Conservation (phyloP, 768 basidiomycete species). For the Pleurotus ostreatus region DNA sequence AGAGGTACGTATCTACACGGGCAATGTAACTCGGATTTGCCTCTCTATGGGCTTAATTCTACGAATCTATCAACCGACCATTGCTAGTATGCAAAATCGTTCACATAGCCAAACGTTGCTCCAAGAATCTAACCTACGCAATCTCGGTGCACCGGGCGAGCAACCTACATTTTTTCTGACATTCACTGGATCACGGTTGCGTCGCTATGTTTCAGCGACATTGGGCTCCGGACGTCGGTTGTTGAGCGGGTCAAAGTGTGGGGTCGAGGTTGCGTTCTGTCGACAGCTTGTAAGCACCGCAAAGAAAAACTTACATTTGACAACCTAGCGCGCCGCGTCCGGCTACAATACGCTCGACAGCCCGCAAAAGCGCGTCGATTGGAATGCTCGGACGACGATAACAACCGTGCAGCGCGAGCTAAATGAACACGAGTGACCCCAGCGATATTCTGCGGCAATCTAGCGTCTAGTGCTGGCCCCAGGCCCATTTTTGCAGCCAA, state of each 20-base stretch:
- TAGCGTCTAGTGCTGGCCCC: background rate
- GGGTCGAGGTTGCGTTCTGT: too few species aligned
- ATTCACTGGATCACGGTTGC: background rate
- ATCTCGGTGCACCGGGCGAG: background rate
- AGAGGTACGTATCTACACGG: too few species aligned
- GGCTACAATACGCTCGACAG: background rate
- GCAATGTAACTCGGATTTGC: too few species aligned
- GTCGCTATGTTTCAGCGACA: too few species aligned
- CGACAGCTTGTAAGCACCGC: conserved; percentile 1
- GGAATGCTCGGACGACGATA: background rate
- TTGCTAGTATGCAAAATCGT: too few species aligned
- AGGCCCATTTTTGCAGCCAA: background rate
- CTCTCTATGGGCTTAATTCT: too few species aligned
- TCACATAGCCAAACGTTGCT: too few species aligned
- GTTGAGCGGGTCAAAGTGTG: too few species aligned
- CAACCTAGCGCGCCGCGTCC: background rate
- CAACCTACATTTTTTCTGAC: background rate
- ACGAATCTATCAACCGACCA: too few species aligned
- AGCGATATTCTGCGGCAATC: background rate
- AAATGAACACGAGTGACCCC: background rate
- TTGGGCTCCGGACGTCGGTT: too few species aligned
- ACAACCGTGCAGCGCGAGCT: background rate
- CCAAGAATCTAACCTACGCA: background rate
- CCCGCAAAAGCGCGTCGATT: background rate
- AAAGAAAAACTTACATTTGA: background rate